These are phyloP conservation scores for Seminavis robusta DNA, from an alignment of 108 stramenopile species.

Conservation along the genomic window DNA sequence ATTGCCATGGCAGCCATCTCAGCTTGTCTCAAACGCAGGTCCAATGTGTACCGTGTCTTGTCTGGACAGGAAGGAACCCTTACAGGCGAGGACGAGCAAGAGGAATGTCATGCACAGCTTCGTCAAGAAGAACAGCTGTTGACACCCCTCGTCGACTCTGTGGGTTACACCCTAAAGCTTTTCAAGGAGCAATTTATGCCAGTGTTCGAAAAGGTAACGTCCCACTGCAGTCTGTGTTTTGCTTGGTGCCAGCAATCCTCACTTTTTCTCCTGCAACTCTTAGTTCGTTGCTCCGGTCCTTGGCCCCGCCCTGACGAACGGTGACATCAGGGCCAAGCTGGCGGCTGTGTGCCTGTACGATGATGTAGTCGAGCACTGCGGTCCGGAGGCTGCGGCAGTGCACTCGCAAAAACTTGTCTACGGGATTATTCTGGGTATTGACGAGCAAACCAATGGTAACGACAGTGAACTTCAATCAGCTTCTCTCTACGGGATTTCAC, in stretches of 20 bases:
- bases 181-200: conserved; percentile 44
- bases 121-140: conserved; percentile 47
- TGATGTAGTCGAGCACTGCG: conserved; percentile 79
- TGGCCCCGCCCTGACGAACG: conserved; percentile 30
- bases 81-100: conserved; percentile 60
- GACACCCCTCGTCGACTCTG: conserved; percentile 72
- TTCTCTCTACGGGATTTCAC: conserved; percentile 70
- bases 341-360: conserved; percentile 77
- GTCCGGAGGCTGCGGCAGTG: conserved; percentile 44
- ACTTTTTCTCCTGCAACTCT: too few species aligned
- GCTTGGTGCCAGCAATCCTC: too few species aligned
- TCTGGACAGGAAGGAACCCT: conserved; percentile 5
- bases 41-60: conserved; percentile 34
- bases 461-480: conserved; percentile 55
- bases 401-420: conserved; percentile 44
- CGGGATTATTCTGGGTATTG: conserved; percentile 41
- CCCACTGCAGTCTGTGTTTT: not conserved
- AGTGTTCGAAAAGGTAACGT: conserved; percentile 51
- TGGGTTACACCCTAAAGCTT: conserved; percentile 79
- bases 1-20: conserved; percentile 48
- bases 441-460: conserved; percentile 32
- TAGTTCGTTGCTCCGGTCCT: conserved; percentile 54
- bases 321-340: conserved; percentile 57
- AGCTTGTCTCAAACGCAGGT: conserved; percentile 59
- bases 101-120: conserved; percentile 45